These are phyloP conservation scores for Daldinia sp. DNA, from an alignment of 2,329 filamentous ascomycete species.

Conservation along the genomic window DNA sequence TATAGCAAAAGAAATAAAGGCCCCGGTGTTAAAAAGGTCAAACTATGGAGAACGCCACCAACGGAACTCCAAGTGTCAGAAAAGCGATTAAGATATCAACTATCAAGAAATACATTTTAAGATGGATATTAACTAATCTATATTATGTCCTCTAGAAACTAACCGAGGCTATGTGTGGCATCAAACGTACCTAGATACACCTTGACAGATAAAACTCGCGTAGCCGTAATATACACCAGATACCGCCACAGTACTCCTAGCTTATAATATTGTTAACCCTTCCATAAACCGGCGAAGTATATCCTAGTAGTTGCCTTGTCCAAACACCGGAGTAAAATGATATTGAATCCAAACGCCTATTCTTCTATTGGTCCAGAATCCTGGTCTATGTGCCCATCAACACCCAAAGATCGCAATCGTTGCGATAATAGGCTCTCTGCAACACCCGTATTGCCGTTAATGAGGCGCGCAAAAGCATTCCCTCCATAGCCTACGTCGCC, in stretches of 20 bases:
- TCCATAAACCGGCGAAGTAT: slow-evolving; percentile 14
- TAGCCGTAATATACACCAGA: slow-evolving; percentile 9
- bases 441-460: slow-evolving; percentile 56
- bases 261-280: slow-evolving; percentile 11
- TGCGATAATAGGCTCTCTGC: slow-evolving; percentile 78
- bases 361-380: slow-evolving; percentile 31
- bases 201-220: neutral
- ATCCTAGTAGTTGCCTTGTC: neutral
- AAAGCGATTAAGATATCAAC: neutral
- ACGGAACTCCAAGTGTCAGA: neutral
- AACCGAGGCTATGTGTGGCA: neutral
- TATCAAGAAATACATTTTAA: neutral
- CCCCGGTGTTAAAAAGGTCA: too few species aligned
- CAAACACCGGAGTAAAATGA: slow-evolving; percentile 21
- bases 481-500: slow-evolving; percentile 74
- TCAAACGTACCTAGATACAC: neutral
- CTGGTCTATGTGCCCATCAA: slow-evolving; percentile 49
- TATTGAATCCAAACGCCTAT: slow-evolving; percentile 19
- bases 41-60: too few species aligned
- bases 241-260: slow-evolving; percentile 9
- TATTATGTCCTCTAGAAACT: neutral
- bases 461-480: slow-evolving; percentile 60
- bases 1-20: too few species aligned
- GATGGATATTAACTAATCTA: neutral
- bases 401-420: slow-evolving; percentile 73